Base-by-base conservation (phyloP, 2,329 filamentous ascomycete species). In the Colletotrichum cereale region DNA sequence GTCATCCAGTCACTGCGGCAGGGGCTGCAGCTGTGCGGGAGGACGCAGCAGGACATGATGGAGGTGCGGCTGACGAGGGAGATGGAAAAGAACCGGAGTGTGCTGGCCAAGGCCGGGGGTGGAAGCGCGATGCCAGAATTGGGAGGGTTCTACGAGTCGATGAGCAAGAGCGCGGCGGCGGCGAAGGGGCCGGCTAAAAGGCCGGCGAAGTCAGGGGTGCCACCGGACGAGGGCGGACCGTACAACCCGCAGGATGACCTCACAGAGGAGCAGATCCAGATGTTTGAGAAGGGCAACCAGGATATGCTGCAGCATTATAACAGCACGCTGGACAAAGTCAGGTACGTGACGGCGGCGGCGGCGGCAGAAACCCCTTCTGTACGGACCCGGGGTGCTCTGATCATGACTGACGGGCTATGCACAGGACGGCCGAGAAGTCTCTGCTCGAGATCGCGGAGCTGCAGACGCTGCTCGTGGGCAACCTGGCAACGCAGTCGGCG, bases 251-350 rank as follows among this genome's bases (percentile, higher is more conserved):
- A 44, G 52, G 82, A 89, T 52, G 88, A 91, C 73, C 84, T 98
- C 73, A 94, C 92, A 24, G 87, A 91, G 29, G 95, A 98, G 79
- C 96, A 98, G 81, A 85, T 96, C 63, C 96, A 98, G 80, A 89
- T 97, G 79, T 98, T 99, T 83, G 95, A 96, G 76, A 89, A 94
- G 82, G 95, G 97, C 79, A 98, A 98, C 79, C 91, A 95, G 81
- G 91, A 94, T 74, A 95, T 99, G 91, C 87, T 98, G 76, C 93
- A 93, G 81, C 93, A 97, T 82, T 97, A 97, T 81, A 94, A 98
- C 81, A 94, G 93, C 82, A 95, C 93, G n/a, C 85, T 98, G 79
- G 92, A 95, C 81, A 96, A 98, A 87, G 94, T 98, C 75, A 93
- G 92, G 93, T 97, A 88, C 66, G 93, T 87, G 26, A 8, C 18